Base-by-base conservation (phyloP, 768 basidiomycete species). In the Austroboletus festivus region DNA sequence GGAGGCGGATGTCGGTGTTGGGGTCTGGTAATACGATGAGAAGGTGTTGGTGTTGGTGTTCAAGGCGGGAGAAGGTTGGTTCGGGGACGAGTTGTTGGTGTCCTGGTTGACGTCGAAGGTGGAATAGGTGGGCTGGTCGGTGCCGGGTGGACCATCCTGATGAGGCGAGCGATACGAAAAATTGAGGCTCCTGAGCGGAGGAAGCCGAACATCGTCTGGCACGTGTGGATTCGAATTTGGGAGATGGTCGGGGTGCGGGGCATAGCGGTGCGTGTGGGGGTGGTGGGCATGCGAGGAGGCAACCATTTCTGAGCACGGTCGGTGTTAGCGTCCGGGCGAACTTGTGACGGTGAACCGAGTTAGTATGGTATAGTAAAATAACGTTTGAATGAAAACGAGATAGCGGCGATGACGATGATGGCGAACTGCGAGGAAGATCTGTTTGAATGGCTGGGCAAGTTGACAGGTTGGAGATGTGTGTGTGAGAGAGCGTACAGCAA, bases 151-250 rank as follows among this genome's bases (percentile, higher is more conserved):
- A 42, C 46, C 51, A 44, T 64, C 55, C 13, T 57, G 62, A 46
- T 68, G 53, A 26, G 68, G 65, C 20, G 72, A 54, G 44, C 58
- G 62, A 46, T 76, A 79, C 47, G 63, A 62, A 54, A 88, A 86
- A 63, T 85, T 83, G 62, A 89, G 75, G 61, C 85, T 83, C 70
- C 80, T 86, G 63, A 88, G 75, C 18, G 85, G 85, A 0, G 86
- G 86, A 5, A 86, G 76, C 33, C 83, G 82, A 57, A 81, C 67
- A 48, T 75, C 70, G 50, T 68, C 73, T 59, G 67, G 68, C 45
- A 71, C 65, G 53, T 67, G 60, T 4, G 67, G 59, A 31, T 72
- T 59, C 54, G 48, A 68, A 52, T 53, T 73, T 57, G 53, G 40
- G 48, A 50, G 43, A 18, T 42, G 18, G 41, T 46, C 47, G 15